phyloP scores from a whole-genome alignment of 345 rosid species.

The Rhodomyrtus tomentosa region DNA sequence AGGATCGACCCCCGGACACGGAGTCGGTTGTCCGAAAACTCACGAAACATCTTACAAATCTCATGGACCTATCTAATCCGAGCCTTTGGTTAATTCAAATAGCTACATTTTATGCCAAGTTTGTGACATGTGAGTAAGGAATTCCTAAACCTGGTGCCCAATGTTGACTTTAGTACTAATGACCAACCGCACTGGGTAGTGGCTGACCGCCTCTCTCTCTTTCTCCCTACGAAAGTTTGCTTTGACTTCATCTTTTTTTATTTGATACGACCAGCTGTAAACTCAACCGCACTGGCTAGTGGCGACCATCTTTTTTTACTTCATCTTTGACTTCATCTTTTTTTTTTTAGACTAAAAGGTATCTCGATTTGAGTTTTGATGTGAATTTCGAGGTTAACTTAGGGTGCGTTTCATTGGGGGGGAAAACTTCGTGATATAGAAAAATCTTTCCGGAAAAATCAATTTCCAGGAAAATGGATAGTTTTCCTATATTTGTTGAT shows the following conservation, averaged over 20 bases:
- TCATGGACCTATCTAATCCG: not conserved
- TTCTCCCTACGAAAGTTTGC: not conserved
- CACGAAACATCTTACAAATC: not conserved
- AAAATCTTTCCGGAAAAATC: too few relatives aligned
- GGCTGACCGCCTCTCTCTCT: not conserved
- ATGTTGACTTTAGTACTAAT: not conserved
- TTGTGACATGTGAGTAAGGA: not conserved
- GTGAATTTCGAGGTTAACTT: not conserved
- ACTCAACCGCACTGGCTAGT: too few relatives aligned
- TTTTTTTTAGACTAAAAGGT: not conserved
- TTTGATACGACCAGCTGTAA: not conserved
- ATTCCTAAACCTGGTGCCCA: not conserved
- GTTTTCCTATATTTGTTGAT: too few relatives aligned
- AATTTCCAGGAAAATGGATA: too few relatives aligned
- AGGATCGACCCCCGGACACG: not conserved
- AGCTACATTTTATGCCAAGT: not conserved
- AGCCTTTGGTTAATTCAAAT: not conserved
- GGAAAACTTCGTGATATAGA: too few relatives aligned
- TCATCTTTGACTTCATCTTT: not conserved
- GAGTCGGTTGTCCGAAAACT: not conserved
- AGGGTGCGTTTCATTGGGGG: too few relatives aligned
- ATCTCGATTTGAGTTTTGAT: not conserved
- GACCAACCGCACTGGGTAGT: not conserved
- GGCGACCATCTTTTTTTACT: too few relatives aligned
- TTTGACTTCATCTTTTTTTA: not conserved